phyloP scores from a whole-genome alignment of 129 eudicot species.

The Dittrichia graveolens region DNA sequence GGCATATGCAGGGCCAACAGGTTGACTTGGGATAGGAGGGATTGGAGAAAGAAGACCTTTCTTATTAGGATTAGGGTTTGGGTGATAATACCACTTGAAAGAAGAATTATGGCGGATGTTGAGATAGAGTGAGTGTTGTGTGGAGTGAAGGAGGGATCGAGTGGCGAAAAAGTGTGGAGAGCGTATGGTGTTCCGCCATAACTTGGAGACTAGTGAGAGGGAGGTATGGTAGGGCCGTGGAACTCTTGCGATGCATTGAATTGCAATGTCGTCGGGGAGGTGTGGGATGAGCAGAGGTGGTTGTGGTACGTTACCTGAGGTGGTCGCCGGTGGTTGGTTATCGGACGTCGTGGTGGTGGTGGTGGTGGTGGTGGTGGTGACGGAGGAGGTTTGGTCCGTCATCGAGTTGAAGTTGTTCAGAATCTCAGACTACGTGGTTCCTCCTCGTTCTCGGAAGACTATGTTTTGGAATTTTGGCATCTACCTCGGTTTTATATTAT shows the following conservation, averaged over 20 bases:
- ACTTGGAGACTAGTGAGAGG: slow-evolving; percentile 64
- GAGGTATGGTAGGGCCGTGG: slow-evolving; percentile 61
- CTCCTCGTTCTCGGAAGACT: slow-evolving; percentile 13
- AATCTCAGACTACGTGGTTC: neutral
- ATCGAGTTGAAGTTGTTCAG: slow-evolving; percentile 32
- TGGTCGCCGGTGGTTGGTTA: slow-evolving; percentile 4
- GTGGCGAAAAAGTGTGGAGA: slow-evolving; percentile 66
- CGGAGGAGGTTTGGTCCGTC: slow-evolving; percentile 37
- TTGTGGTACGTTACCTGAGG: slow-evolving; percentile 30
- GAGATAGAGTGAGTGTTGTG: slow-evolving; percentile 64
- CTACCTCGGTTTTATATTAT: neutral
- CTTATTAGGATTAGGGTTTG: slow-evolving; percentile 34
- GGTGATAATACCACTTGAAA: slow-evolving; percentile 58
- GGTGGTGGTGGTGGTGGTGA: slow-evolving; percentile 35
- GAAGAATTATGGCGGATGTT: slow-evolving; percentile 59
- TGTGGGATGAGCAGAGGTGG: slow-evolving; percentile 48
- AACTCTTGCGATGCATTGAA: slow-evolving; percentile 78
- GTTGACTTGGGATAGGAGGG: slow-evolving; percentile 50
- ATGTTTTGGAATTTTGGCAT: neutral
- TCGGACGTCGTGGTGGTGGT: slow-evolving; percentile 32
- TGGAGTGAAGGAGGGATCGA: slow-evolving; percentile 58
- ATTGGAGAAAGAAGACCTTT: slow-evolving; percentile 33
- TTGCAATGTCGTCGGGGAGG: slow-evolving; percentile 81
- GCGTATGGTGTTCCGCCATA: slow-evolving; percentile 56
- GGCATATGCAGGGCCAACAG: slow-evolving; percentile 61